Base-by-base conservation (phyloP, 202 grass and related monocot species). In the Brachypodium distachyon region DNA sequence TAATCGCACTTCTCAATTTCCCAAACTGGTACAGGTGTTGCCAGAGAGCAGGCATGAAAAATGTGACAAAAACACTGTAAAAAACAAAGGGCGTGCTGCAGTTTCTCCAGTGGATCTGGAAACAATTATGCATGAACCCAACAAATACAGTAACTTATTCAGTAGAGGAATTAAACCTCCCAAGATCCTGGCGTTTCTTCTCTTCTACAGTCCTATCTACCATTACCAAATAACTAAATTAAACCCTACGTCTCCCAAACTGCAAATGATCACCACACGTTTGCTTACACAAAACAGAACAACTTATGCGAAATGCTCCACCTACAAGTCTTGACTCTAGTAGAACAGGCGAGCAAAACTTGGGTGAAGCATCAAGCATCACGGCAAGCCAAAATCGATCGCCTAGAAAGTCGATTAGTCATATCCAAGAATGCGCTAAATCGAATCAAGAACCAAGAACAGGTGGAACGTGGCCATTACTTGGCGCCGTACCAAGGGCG, bases 401-500 rank as follows among this genome's bases (percentile, higher is more conserved):
- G 10, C 29, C 37, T 31, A 47, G 47, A 46, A 81, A 70, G 6
- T 17, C 26, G 59, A 61, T 0, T 4, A 32, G 17, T 7, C 47
- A 48, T 17, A 43, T 27, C 5, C 38, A 64, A 58, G 38, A 72
- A 40, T 12, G 37, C 49, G 23, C 13, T 12, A 7, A 27, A 39
- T 32, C 51, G 38, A 48, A 33, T 34, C 48, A 47, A 77, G 40
- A 43, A 65, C 25, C 63, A 22, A 81, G 55, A 44, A 19, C 13
- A 41, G 38, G 8, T 5, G 65, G 65, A 49, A 2, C 4, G 42
- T 29, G 54, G 36, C 16, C 31, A 16, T 36, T 17, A 46, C 67
- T 31, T 26, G 51, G 77, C 6, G 26, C 44, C 63, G 65, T 77
- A 77, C 84, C 79, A 77, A 77, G 84, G 48, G 66, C 38, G 38